Conservation (phyloP, 768 basidiomycete species). For the Calocybe indica region DNA sequence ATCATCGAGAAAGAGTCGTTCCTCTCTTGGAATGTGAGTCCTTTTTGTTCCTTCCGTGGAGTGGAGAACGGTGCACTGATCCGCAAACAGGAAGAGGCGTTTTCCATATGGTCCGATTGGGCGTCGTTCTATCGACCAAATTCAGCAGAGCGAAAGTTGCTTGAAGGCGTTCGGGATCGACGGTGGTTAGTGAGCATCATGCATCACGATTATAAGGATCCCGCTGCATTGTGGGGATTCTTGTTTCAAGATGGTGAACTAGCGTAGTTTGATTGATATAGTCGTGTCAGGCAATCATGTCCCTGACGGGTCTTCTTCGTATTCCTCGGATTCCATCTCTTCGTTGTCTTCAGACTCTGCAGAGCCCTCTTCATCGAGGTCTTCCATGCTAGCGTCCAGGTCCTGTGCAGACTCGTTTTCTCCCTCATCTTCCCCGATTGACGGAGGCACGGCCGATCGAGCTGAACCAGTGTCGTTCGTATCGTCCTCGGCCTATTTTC, state of each 20-base stretch:
- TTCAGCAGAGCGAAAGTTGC: constrained; percentile 65
- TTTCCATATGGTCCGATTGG: constrained; percentile 95
- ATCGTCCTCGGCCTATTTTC: constrained; percentile 18
- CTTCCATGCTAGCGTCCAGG: constrained; percentile 62
- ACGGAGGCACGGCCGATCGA: constrained; percentile 34
- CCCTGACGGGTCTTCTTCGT: constrained; percentile 42
- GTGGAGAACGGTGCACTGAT: too few species aligned
- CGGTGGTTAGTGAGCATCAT: constrained; percentile 91
- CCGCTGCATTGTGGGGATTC: constrained; percentile 80
- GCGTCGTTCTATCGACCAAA: constrained; percentile 76
- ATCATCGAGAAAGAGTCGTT: constrained; percentile 96
- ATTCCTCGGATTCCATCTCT: constrained; percentile 45
- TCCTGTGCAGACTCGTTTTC: constrained; percentile 45
- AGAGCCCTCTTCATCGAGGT: constrained; percentile 41
- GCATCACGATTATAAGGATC: constrained; percentile 87
- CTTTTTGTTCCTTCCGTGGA: too few species aligned
- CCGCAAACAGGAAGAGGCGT: constrained; percentile 79
- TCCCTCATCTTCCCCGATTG: constrained; percentile 40
- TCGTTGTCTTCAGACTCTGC: constrained; percentile 39
- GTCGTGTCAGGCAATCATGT: constrained; percentile 8
- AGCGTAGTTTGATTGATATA: constrained; percentile 1
- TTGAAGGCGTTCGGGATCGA: constrained; percentile 64
- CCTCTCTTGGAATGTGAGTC: constrained; percentile 85
- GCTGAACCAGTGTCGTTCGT: constrained; percentile 40
- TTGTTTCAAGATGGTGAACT: constrained; percentile 40